Evolutionary conservation across 345 rosid species (phyloP).

Genomic region (Garcia nutans): DNA sequence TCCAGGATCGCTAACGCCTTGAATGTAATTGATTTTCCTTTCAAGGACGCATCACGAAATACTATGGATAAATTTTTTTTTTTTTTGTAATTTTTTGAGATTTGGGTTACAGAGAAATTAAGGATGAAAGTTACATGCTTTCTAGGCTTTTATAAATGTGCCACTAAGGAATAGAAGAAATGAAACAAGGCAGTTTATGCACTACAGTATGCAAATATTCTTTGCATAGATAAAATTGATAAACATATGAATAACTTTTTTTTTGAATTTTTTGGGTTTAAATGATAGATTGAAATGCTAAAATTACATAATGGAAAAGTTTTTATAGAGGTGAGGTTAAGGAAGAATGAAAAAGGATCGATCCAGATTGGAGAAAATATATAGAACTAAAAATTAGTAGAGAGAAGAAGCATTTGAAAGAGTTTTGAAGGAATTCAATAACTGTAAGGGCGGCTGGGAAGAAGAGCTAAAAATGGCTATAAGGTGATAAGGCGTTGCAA

Average conservation of each 20-base stretch:
- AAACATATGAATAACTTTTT: neutral
- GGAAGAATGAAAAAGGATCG: conserved; percentile 17
- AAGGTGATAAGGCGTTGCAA: neutral
- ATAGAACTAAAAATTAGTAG: neutral
- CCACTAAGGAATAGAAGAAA: conserved; percentile 41
- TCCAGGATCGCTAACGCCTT: conserved; percentile 38
- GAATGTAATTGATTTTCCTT: neutral
- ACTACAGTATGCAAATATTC: conserved; percentile 9
- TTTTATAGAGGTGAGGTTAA: conserved; percentile 28
- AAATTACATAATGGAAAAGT: conserved; percentile 29
- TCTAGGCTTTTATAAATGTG: conserved; percentile 48
- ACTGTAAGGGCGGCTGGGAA: too few species aligned
- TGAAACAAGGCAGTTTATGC: conserved; percentile 36
- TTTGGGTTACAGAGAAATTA: neutral
- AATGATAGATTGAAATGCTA: neutral
- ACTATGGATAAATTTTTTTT: conserved; percentile 17
- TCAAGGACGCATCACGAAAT: neutral
- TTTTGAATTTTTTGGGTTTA: conserved; percentile 3
- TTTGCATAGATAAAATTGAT: conserved; percentile 7
- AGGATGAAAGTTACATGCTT: conserved; percentile 44
- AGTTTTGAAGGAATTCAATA: neutral
- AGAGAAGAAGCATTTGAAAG: neutral
- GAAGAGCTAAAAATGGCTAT: neutral
- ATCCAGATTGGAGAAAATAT: conserved; percentile 25
- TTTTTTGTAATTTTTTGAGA: neutral